Base-by-base conservation (phyloP, 495 filamentous ascomycete species). In the Penicillium arizonense region DNA sequence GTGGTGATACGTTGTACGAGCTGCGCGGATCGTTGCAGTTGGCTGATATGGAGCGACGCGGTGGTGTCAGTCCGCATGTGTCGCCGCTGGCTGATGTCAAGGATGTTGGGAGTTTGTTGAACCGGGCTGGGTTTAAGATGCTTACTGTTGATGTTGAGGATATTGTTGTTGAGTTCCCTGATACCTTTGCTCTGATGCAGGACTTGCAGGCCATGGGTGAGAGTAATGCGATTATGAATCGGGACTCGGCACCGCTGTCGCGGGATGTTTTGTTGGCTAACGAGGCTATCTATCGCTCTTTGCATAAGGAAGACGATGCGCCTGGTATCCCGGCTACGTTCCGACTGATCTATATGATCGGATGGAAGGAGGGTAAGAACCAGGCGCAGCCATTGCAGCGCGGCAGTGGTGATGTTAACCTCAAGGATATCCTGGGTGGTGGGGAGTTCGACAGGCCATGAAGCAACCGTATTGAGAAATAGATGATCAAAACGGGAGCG, bases 111-210 rank as follows among this genome's bases (percentile, higher is more conserved):
- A 91, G 90, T 3, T 73, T 99, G 52, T 67, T 99, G 55, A 87
- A 86, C 57, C 83, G 83, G 52, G 91, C 93, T 1, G 91, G 94
- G 26, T 97, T 97, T 73, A 91, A 89, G 74, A 85, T 99, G 81
- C 75, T 97, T 53, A 99, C 95, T 11, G 90, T 99, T 0, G 95
- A 99, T 61, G 88, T 97, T 18, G 95, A 97, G 70, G 95, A 99
- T 67, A 91, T 99, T 42, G 80, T 97, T 30, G 89, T 99, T 10
- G 91, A 96, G 65, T 99, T 89, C 64, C 95, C 95, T n/a, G 82
- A 92, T 72, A 86, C 82, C 0, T 96, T 96, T 72, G 85, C 89
- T 20, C 76, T 99, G 50, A 96, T 97, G 91, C 71, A 80, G 63
- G 95, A 99, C 69, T 68, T 99, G 52, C 91, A 96, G 69, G 84